Percentiles rank a stretch among this genome's conserved stretches.
Evolutionary conservation across 805 yeast species (phyloP).

Genomic region (Wickerhamomyces bisporus): DNA sequence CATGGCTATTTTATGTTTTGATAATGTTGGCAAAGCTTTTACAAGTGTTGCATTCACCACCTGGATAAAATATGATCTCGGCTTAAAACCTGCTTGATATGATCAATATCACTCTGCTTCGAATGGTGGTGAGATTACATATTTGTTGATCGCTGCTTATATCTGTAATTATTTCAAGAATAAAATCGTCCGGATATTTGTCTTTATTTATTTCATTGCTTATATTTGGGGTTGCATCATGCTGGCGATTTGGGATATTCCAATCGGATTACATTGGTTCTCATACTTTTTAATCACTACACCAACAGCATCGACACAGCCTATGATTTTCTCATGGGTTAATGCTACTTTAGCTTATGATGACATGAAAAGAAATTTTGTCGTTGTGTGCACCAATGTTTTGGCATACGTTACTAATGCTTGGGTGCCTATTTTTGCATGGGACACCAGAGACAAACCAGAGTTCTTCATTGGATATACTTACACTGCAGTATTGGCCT

Average conservation of each 20-base stretch:
- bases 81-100: conserved; percentile 27
- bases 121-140: conserved; percentile 30
- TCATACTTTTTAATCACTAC: conserved; percentile 40
- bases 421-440: conserved; percentile 33
- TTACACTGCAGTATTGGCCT: conserved; percentile 28
- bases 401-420: conserved; percentile 34
- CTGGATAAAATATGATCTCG: conserved; percentile 37
- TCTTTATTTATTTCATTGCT: conserved; percentile 28
- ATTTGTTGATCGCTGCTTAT: conserved; percentile 30
- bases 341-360: conserved; percentile 32
- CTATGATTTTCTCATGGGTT: conserved; percentile 48
- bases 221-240: conserved; percentile 3
- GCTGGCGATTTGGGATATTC: conserved; percentile 1
- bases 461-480: conserved; percentile 30
- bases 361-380: conserved; percentile 20
- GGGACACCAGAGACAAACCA: conserved; percentile 31
- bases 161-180: conserved; percentile 31
- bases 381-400: conserved; percentile 32
- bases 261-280: conserved; percentile 38
- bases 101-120: conserved; percentile 34
- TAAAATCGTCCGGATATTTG: conserved; percentile 30
- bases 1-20: conserved; percentile 14
- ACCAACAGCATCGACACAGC: conserved; percentile 47
- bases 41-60: conserved; percentile 35
- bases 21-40: conserved; percentile 19